Conservation (phyloP, 2,329 filamentous ascomycete genomes). For the Knoxdaviesia capensis region DNA sequence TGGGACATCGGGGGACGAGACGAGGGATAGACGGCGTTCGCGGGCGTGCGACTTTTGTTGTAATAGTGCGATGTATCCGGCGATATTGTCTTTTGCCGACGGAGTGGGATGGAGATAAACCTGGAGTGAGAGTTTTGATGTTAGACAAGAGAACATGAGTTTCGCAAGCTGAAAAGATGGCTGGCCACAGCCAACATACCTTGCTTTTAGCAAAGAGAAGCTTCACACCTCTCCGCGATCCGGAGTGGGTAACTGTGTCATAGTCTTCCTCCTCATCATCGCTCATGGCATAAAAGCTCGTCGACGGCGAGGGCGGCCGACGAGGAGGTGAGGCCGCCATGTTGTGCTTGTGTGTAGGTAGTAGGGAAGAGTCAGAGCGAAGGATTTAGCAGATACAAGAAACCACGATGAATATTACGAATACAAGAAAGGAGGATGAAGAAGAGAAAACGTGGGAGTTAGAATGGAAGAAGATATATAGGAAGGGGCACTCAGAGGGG, state of each 20-base stretch:
- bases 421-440: neutral
- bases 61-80: slow-evolving; percentile 79
- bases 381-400: neutral
- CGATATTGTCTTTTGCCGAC: slow-evolving; percentile 85
- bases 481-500: neutral
- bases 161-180: neutral
- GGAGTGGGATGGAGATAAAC: slow-evolving; percentile 93
- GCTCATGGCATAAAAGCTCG: slow-evolving; percentile 86
- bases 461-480: neutral
- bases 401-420: slow-evolving; percentile 1
- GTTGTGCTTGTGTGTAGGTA: slow-evolving; percentile 4
- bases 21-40: slow-evolving; percentile 16
- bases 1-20: slow-evolving; percentile 9
- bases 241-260: slow-evolving; percentile 71
- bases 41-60: slow-evolving; percentile 52
- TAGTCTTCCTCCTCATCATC: slow-evolving; percentile 94
- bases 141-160: neutral
- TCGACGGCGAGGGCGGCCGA: slow-evolving; percentile 48
- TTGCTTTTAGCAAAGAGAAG: slow-evolving; percentile 94
- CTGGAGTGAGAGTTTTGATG: slow-evolving; percentile 18
- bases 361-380: slow-evolving; percentile 2
- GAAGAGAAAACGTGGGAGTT: neutral
- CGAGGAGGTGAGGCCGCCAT: slow-evolving; percentile 6
- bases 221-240: slow-evolving; percentile 69
- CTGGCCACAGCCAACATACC: slow-evolving; percentile 22